A percentile compares a stretch with the other conserved stretches of the same genome.
Conservation (phyloP, 495 filamentous ascomycete species). For the Talaromyces stipitatus region DNA sequence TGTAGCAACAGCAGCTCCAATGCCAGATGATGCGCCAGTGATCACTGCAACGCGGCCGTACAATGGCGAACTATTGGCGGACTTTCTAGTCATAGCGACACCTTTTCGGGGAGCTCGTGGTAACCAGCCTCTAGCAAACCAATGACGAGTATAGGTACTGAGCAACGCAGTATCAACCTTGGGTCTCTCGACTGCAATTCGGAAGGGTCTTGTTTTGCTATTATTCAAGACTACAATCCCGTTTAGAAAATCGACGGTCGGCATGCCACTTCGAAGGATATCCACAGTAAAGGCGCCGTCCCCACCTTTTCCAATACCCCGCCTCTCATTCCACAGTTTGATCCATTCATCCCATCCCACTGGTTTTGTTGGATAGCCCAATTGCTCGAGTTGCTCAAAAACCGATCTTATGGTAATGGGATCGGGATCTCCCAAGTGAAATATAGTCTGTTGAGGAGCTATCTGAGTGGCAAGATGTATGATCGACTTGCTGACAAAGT, state of each 20-base stretch:
- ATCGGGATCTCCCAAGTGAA: slow-evolving; percentile 60
- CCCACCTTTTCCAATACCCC: slow-evolving; percentile 47
- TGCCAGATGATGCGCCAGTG: slow-evolving; percentile 44
- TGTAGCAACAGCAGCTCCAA: slow-evolving; percentile 40
- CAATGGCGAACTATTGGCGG: slow-evolving; percentile 37
- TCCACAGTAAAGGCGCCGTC: slow-evolving; percentile 51
- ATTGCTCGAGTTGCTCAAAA: slow-evolving; percentile 46
- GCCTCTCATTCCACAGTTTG: slow-evolving; percentile 50
- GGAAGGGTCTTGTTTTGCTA: slow-evolving; percentile 45
- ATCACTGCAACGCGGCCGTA: slow-evolving; percentile 45
- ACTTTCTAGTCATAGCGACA: slow-evolving; percentile 21
- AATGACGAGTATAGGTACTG: slow-evolving; percentile 60
- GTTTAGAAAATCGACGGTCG: slow-evolving; percentile 50
- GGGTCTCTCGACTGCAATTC: slow-evolving; percentile 47
- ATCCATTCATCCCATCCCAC: slow-evolving; percentile 59
- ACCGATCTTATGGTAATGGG: slow-evolving; percentile 48
- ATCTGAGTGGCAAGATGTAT: slow-evolving; percentile 49
- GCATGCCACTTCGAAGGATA: slow-evolving; percentile 53
- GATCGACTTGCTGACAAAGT: slow-evolving; percentile 61
- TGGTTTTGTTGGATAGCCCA: slow-evolving; percentile 55
- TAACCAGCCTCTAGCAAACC: slow-evolving; percentile 63
- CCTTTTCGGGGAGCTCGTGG: slow-evolving; percentile 40
- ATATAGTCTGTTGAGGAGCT: slow-evolving; percentile 44
- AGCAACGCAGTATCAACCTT: slow-evolving; percentile 52
- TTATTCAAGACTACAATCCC: slow-evolving; percentile 57